Evolutionary conservation across 1,139 yeast genomes (phyloP).

Genomic region (Taphrina confusa): DNA sequence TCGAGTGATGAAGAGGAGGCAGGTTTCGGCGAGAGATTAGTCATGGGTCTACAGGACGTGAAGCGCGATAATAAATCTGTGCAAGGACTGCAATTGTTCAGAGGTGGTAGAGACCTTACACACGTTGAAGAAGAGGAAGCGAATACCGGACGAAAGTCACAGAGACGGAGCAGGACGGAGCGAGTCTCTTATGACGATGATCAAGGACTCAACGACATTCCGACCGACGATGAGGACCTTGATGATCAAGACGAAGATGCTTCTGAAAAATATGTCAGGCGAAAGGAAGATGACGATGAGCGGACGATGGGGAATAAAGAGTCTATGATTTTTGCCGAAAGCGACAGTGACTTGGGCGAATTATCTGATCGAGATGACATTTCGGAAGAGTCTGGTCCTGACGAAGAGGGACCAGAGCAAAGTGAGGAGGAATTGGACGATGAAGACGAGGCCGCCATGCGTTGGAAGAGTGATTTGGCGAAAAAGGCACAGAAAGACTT

Average conservation of each 20-base stretch:
- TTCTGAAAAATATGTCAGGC: background rate
- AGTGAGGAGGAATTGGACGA: constrained; percentile 40
- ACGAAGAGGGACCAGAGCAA: constrained; percentile 8
- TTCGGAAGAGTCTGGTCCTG: constrained; percentile 17
- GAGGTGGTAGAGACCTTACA: constrained; percentile 49
- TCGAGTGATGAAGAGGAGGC: constrained; percentile 53
- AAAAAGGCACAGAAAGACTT: constrained; percentile 44
- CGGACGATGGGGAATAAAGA: constrained; percentile 15
- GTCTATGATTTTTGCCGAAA: constrained; percentile 48
- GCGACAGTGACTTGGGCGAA: constrained; percentile 52
- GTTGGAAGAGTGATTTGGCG: constrained; percentile 49
- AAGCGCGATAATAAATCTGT: constrained; percentile 62
- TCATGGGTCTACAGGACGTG: constrained; percentile 75
- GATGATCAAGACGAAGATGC: constrained; percentile 41
- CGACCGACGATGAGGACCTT: constrained; percentile 39
- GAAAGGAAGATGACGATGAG: constrained; percentile 39
- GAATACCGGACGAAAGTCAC: constrained; percentile 49
- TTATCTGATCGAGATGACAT: constrained; percentile 43
- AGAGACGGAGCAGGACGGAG: constrained; percentile 39
- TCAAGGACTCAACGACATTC: constrained; percentile 31
- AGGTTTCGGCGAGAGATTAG: constrained; percentile 80
- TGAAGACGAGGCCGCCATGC: constrained; percentile 48
- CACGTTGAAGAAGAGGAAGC: constrained; percentile 47
- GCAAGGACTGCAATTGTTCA: constrained; percentile 71
- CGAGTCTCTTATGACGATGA: constrained; percentile 49